Evolutionary conservation across 805 yeast genomes (phyloP).

Genomic region (Saccharomycopsis microspora): DNA sequence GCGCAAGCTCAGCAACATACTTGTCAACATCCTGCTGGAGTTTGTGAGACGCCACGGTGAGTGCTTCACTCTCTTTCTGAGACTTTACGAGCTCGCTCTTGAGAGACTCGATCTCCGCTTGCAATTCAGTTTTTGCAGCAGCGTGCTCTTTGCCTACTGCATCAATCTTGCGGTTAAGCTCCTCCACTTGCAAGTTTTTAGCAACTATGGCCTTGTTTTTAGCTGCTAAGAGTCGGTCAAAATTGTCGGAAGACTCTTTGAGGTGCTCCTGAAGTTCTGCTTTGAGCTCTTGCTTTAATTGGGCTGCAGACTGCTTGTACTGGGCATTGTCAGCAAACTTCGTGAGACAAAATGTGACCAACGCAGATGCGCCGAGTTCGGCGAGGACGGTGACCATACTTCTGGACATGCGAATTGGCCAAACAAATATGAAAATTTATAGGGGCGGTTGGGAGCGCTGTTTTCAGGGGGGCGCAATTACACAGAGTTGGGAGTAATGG

Average conservation of each 20-base stretch:
- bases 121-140: neutral
- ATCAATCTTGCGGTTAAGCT: constrained; percentile 3
- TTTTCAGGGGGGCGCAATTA: no score
- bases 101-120: neutral
- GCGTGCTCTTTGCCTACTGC: neutral
- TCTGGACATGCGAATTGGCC: neutral
- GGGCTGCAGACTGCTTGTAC: constrained; percentile 6
- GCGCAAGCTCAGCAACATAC: constrained; percentile 10
- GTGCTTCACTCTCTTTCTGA: neutral
- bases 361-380: constrained; percentile 15
- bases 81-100: neutral
- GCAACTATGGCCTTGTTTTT: constrained; percentile 4
- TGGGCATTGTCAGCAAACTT: constrained; percentile 11
- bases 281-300: constrained; percentile 3
- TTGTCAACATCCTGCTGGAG: constrained; percentile 5
- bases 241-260: constrained; percentile 4
- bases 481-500: no score
- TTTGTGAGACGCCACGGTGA: neutral
- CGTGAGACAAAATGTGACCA: constrained; percentile 11
- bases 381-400: constrained; percentile 15
- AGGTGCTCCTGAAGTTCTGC: constrained; percentile 7
- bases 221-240: neutral
- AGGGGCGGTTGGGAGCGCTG: no score
- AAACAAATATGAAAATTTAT: no score
- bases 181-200: constrained; percentile 11